Conservation (phyloP, 306 rosid species). For the Vigna mungo region DNA sequence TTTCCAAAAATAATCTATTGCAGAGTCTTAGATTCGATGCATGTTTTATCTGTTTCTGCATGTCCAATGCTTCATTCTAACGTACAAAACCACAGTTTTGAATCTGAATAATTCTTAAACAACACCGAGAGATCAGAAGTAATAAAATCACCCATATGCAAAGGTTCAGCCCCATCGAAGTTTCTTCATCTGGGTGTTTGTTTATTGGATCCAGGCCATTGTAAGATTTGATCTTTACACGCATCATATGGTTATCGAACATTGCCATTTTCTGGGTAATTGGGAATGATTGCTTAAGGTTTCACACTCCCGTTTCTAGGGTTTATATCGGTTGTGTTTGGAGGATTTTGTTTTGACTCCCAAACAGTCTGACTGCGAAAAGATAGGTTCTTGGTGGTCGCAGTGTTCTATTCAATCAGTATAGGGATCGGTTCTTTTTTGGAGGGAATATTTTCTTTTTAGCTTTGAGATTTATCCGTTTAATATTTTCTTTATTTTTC, state of each 20-base stretch:
- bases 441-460: constrained; percentile 38
- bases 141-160: not conserved
- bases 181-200: constrained; percentile 22
- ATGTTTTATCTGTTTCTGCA: not conserved
- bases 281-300: constrained; percentile 24
- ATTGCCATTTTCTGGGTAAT: not conserved
- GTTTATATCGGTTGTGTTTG: constrained; percentile 42
- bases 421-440: constrained; percentile 35
- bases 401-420: constrained; percentile 22
- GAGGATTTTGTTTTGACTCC: constrained; percentile 33
- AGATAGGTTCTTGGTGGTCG: constrained; percentile 36
- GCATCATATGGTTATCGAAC: constrained; percentile 9
- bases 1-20: not conserved
- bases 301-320: constrained; percentile 36
- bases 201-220: constrained; percentile 27
- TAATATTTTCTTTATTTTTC: not conserved
- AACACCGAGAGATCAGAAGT: not conserved
- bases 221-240: constrained; percentile 21
- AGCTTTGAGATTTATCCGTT: constrained; percentile 25
- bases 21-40: not conserved
- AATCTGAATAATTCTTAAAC: not conserved
- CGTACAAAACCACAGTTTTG: not conserved
- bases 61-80: not conserved
- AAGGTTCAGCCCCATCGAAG: not conserved
- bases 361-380: constrained; percentile 25